Conservation (phyloP, 2,329 filamentous ascomycete genomes). For the Beauveria rudraprayagi region DNA sequence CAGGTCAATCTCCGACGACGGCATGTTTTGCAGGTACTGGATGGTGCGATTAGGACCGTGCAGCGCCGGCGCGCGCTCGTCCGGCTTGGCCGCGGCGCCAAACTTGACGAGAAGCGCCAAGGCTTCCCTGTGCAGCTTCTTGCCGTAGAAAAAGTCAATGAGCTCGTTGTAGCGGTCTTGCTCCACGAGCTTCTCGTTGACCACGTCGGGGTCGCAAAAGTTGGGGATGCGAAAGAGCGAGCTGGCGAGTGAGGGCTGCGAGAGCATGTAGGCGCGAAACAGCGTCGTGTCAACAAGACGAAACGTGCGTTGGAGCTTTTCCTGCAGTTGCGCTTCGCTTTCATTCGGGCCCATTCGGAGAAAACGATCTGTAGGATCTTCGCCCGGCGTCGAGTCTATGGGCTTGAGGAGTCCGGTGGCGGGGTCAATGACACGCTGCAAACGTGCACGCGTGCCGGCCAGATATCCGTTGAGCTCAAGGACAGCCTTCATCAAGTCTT, state of each 20-base stretch:
- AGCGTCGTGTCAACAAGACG: conserved; percentile 86
- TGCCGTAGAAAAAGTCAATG: conserved; percentile 96
- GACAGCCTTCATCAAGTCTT: conserved; percentile 75
- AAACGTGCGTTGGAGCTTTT: conserved; percentile 67
- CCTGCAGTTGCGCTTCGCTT: conserved; percentile 54
- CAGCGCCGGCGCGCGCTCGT: conserved; percentile 45
- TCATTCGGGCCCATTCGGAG: conserved; percentile 40
- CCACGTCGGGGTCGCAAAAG: conserved; percentile 92
- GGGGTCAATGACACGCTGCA: conserved; percentile 55
- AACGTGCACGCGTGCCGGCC: conserved; percentile 67
- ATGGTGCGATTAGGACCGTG: conserved; percentile 79
- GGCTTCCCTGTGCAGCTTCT: conserved; percentile 83
- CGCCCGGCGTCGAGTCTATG: conserved; percentile 33
- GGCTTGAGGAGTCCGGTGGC: conserved; percentile 54
- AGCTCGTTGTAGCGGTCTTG: conserved; percentile 84
- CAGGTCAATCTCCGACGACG: conserved; percentile 80
- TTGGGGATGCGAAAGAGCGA: conserved; percentile 93
- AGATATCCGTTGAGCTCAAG: conserved; percentile 80
- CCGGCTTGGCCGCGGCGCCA: conserved; percentile 50
- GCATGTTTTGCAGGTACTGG: conserved; percentile 80
- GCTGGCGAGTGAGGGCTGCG: conserved; percentile 72
- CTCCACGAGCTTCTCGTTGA: conserved; percentile 86
- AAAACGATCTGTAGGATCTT: conserved; percentile 48
- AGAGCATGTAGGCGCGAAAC: conserved; percentile 93
- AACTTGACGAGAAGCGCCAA: conserved; percentile 76